A percentile compares a stretch with the other conserved stretches of the same genome.
Conservation (phyloP, 306 rosid genomes). For the Lagenaria siceraria region DNA sequence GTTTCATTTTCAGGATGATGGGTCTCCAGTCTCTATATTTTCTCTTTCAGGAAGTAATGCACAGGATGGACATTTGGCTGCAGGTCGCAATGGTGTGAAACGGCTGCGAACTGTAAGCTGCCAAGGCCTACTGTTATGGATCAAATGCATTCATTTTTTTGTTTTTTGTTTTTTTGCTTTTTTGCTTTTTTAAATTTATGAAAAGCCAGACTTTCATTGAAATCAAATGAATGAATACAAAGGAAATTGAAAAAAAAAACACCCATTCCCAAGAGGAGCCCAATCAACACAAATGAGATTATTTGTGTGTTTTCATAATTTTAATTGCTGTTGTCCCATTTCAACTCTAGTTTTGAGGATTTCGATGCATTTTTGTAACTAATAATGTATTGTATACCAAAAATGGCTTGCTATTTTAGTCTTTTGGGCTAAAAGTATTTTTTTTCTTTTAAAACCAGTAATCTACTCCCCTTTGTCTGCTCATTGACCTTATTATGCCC, state of each 20-base stretch:
- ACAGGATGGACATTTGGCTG: conserved; percentile 87
- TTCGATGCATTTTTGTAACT: background rate
- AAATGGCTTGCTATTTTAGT: background rate
- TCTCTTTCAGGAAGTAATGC: conserved; percentile 75
- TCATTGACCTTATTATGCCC: background rate
- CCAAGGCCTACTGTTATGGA: background rate
- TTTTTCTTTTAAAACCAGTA: background rate
- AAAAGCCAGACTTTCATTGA: background rate
- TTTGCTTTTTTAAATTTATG: background rate
- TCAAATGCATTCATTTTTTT: background rate
- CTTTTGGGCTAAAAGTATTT: background rate
- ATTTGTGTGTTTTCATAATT: background rate
- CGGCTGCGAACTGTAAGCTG: conserved; percentile 69
- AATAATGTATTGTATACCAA: background rate
- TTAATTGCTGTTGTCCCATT: background rate
- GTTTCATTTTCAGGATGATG: conserved; percentile 58
- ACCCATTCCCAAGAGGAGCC: background rate
- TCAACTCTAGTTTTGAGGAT: background rate
- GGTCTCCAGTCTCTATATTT: conserved; percentile 74
- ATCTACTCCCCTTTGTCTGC: background rate
- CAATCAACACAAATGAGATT: background rate
- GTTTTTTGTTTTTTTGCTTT: background rate
- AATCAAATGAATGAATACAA: background rate
- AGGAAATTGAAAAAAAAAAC: background rate
- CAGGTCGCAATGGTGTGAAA: conserved; percentile 91